These are phyloP conservation scores for Stereocaulon alpinum DNA, from an alignment of 495 filamentous ascomycete genomes.

Conservation along the genomic window DNA sequence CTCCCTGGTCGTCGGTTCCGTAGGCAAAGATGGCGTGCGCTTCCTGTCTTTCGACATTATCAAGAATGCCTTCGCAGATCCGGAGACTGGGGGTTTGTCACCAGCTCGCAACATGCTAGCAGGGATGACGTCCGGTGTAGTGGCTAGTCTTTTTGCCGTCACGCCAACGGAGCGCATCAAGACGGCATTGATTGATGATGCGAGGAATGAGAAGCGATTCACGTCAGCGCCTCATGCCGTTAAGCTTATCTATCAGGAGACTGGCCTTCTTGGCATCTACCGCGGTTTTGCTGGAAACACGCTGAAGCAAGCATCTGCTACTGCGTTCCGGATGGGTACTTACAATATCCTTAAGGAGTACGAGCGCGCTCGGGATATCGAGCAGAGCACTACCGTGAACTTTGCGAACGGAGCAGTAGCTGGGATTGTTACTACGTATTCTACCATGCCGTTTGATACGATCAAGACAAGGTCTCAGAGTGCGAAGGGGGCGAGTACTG, in stretches of 20 bases:
- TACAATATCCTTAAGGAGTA: conserved; percentile 60
- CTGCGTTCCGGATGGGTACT: conserved; percentile 53
- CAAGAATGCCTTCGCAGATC: conserved; percentile 48
- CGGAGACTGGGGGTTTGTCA: conserved; percentile 44
- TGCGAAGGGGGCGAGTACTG: conserved; percentile 38
- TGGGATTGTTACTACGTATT: conserved; percentile 49
- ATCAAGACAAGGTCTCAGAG: conserved; percentile 56
- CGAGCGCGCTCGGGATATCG: conserved; percentile 34
- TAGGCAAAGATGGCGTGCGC: conserved; percentile 57
- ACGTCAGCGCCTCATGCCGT: conserved; percentile 42
- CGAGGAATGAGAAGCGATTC: conserved; percentile 41
- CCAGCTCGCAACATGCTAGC: conserved; percentile 46
- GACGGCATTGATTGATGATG: conserved; percentile 60
- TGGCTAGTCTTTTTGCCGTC: conserved; percentile 49
- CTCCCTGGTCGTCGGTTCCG: conserved; percentile 47
- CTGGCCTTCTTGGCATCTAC: conserved; percentile 48
- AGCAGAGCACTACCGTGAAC: conserved; percentile 37
- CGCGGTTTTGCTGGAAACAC: conserved; percentile 51
- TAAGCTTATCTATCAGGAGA: conserved; percentile 34
- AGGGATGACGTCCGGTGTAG: conserved; percentile 52
- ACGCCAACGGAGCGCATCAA: conserved; percentile 61
- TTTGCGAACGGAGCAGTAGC: conserved; percentile 53
- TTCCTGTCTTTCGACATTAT: conserved; percentile 58
- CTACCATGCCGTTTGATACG: conserved; percentile 58
- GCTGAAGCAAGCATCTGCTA: conserved; percentile 56